Percentiles rank a stretch among this genome's conserved stretches.
Evolutionary conservation across 1,284 basidiomycete genomes (phyloP).

Genomic region (Pseudozyma thailandica): DNA sequence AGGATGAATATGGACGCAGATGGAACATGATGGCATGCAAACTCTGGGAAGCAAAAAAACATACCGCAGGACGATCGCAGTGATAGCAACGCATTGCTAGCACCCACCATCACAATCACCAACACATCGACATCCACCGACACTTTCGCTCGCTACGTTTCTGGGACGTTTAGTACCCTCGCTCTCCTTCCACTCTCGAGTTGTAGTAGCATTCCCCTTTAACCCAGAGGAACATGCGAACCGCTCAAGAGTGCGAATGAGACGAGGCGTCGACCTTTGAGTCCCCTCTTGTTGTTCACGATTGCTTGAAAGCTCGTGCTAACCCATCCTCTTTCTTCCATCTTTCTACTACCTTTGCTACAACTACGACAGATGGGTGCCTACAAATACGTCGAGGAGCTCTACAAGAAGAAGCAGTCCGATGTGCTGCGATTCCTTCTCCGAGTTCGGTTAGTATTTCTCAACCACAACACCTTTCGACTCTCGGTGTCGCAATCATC

Average conservation of each 20-base stretch:
- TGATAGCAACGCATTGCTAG: neutral
- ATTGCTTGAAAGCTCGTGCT: constrained; percentile 57
- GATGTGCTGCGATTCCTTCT: constrained; percentile 98
- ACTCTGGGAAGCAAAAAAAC: neutral
- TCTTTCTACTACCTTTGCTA: constrained; percentile 4
- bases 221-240: constrained; percentile 18
- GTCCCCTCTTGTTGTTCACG: constrained; percentile 35
- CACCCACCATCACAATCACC: neutral
- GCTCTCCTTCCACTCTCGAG: constrained; percentile 10
- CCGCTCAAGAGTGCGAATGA: constrained; percentile 18
- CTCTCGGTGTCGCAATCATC: constrained; percentile 7
- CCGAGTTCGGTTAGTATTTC: constrained; percentile 81
- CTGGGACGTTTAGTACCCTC: constrained; percentile 47
- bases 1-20: neutral
- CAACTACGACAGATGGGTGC: constrained; percentile 70
- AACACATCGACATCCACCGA: neutral
- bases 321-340: constrained; percentile 21
- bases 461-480: neutral
- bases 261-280: constrained; percentile 47
- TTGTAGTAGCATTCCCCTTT: constrained; percentile 38
- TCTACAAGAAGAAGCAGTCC: constrained; percentile 81
- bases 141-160: constrained; percentile 15
- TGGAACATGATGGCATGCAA: neutral
- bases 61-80: neutral
- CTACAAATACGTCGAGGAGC: constrained; percentile 97